These are phyloP conservation scores for Funneliformis mosseae DNA, from an alignment of 192 early-diverging fungal genomes.

Conservation along the genomic window DNA sequence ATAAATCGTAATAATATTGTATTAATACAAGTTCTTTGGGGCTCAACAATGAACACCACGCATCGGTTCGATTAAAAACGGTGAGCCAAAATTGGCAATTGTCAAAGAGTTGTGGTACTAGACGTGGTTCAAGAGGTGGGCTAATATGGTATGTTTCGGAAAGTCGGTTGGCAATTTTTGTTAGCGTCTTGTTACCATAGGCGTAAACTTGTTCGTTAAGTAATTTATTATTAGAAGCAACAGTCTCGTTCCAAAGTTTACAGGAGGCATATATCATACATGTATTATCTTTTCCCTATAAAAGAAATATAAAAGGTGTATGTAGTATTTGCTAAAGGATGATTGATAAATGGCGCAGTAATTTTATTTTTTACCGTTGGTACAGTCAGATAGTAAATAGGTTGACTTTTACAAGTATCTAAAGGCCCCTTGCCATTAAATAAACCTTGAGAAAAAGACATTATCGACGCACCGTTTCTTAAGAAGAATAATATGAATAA, in stretches of 20 bases:
- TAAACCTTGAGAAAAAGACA: not conserved
- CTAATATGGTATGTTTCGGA: slow-evolving; percentile 8
- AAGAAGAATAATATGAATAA: not conserved
- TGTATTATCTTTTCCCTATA: not conserved
- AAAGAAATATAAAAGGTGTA: not conserved
- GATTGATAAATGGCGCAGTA: not conserved
- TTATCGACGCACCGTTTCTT: not conserved
- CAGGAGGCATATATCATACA: not conserved
- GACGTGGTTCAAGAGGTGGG: slow-evolving; percentile 3
- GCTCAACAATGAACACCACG: not conserved
- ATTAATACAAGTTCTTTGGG: not conserved
- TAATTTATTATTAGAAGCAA: not conserved
- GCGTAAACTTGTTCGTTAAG: not conserved
- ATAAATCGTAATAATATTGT: not conserved
- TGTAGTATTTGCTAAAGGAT: not conserved
- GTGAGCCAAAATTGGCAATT: not conserved
- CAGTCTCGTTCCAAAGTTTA: not conserved
- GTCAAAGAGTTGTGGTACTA: not conserved
- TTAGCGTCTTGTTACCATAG: slow-evolving; percentile 1
- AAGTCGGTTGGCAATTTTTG: not conserved
- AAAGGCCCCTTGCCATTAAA: not conserved
- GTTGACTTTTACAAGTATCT: slow-evolving; percentile 2
- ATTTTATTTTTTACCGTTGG: not conserved
- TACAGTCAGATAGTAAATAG: not conserved
- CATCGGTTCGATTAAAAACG: no score